phyloP scores from a whole-genome alignment of 192 early-diverging fungal species.

The Coemansia sp. region DNA sequence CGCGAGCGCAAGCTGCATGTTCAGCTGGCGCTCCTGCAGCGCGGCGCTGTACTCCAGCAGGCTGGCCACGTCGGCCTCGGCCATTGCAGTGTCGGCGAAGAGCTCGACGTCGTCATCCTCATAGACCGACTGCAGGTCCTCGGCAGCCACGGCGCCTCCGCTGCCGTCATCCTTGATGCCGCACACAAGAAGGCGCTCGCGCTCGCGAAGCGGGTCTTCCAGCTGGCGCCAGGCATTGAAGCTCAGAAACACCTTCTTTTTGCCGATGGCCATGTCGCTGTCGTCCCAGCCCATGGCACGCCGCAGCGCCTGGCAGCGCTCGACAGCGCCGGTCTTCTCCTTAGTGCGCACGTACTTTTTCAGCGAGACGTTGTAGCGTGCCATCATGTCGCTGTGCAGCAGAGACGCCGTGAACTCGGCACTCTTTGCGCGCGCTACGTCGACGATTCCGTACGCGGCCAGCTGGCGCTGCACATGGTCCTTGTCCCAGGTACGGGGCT shows the following conservation, averaged over 20 bases:
- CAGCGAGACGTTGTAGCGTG: constrained; percentile 64
- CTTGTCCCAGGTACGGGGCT: constrained; percentile 62
- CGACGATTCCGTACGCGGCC: constrained; percentile 61
- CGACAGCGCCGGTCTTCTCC: constrained; percentile 44
- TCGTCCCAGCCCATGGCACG: constrained; percentile 61
- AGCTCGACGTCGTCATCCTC: constrained; percentile 45
- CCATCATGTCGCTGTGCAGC: constrained; percentile 73
- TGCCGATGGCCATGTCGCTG: constrained; percentile 60
- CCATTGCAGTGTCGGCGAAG: constrained; percentile 37
- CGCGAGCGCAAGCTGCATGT: constrained; percentile 18
- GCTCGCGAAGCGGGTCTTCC: constrained; percentile 73
- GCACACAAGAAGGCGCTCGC: constrained; percentile 58
- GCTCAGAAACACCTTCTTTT: constrained; percentile 67
- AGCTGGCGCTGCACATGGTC: constrained; percentile 71
- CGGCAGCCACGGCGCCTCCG: constrained; percentile 18
- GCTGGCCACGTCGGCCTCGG: constrained; percentile 44
- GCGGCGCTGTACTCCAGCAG: constrained; percentile 46
- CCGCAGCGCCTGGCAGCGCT: constrained; percentile 52
- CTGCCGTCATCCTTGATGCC: constrained; percentile 38
- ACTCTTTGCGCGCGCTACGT: constrained; percentile 63
- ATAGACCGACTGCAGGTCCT: constrained; percentile 52
- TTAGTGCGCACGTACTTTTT: constrained; percentile 54
- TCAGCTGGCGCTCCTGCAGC: constrained; percentile 40
- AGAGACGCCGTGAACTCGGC: constrained; percentile 71
- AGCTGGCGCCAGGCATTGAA: constrained; percentile 79